A percentile compares a stretch with the other conserved stretches of the same genome.
Evolutionary conservation across 2,329 filamentous ascomycete species (phyloP).

Genomic region (Scytalidium sp.): DNA sequence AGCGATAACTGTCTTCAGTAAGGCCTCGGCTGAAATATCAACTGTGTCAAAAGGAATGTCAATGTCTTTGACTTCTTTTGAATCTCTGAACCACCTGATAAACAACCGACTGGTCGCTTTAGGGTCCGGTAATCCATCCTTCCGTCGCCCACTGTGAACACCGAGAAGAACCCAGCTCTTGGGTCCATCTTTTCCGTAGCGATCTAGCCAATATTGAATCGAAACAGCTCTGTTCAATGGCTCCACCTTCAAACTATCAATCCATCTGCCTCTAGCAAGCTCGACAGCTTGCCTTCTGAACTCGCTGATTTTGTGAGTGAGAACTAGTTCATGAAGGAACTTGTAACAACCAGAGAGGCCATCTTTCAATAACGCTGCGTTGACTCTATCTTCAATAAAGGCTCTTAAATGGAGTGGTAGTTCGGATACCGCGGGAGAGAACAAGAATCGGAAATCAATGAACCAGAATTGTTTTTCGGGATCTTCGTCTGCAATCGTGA

Average conservation of each 20-base stretch:
- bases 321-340: constrained; percentile 79
- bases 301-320: constrained; percentile 88
- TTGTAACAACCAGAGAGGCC: constrained; percentile 80
- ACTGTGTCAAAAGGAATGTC: constrained; percentile 65
- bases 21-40: constrained; percentile 67
- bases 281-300: constrained; percentile 73
- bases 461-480: constrained; percentile 86
- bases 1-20: constrained; percentile 73
- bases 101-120: constrained; percentile 53
- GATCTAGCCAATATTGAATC: constrained; percentile 85
- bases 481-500: constrained; percentile 86
- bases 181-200: constrained; percentile 50
- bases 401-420: constrained; percentile 62
- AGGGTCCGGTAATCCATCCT: constrained; percentile 36
- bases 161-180: constrained; percentile 94
- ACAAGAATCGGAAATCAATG: constrained; percentile 84
- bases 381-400: constrained; percentile 68
- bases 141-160: constrained; percentile 61
- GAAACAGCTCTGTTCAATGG: constrained; percentile 76
- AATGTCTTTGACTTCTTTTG: constrained; percentile 68
- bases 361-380: constrained; percentile 64
- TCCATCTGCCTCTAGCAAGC: constrained; percentile 71
- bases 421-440: constrained; percentile 62
- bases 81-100: constrained; percentile 81
- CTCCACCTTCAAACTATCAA: constrained; percentile 73